Percentiles rank a stretch among this genome's conserved stretches.
Conservation (phyloP, 129 eudicot genomes). For the Helichrysum umbraculigerum region DNA sequence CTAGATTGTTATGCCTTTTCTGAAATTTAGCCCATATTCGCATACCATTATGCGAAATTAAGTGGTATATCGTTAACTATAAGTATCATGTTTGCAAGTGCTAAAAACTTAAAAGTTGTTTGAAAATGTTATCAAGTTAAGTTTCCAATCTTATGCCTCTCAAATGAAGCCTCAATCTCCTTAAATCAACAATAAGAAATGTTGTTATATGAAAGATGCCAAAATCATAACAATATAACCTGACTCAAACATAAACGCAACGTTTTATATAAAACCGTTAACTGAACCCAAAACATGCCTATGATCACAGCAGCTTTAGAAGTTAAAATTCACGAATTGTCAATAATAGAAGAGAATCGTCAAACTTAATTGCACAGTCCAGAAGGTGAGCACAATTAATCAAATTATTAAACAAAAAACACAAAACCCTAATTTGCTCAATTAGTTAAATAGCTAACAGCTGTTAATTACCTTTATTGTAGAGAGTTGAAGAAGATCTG, state of each 20-base stretch:
- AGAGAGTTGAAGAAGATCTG: conserved; percentile 43
- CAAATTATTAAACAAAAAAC: background rate
- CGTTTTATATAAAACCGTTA: background rate
- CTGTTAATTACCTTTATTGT: background rate
- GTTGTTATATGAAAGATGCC: background rate
- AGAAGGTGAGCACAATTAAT: conserved; percentile 3
- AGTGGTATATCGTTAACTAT: too few relatives aligned
- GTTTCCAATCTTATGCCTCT: background rate
- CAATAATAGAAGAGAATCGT: background rate
- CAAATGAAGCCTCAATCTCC: background rate
- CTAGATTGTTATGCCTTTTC: too few relatives aligned
- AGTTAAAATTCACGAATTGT: too few relatives aligned
- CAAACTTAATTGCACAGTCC: conserved; percentile 22
- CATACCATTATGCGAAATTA: too few relatives aligned
- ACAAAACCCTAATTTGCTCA: background rate
- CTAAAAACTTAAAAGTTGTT: too few relatives aligned
- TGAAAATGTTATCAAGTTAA: background rate
- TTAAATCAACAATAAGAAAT: background rate
- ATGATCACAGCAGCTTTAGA: background rate
- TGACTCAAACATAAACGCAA: conserved; percentile 15
- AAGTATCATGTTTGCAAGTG: too few relatives aligned
- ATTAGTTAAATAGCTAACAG: background rate
- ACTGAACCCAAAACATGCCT: background rate
- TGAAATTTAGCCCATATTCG: too few relatives aligned
- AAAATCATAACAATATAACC: background rate